Evolutionary conservation across 2,329 filamentous ascomycete genomes (phyloP).

Genomic region (Aspergillus fumigatiaffinis): DNA sequence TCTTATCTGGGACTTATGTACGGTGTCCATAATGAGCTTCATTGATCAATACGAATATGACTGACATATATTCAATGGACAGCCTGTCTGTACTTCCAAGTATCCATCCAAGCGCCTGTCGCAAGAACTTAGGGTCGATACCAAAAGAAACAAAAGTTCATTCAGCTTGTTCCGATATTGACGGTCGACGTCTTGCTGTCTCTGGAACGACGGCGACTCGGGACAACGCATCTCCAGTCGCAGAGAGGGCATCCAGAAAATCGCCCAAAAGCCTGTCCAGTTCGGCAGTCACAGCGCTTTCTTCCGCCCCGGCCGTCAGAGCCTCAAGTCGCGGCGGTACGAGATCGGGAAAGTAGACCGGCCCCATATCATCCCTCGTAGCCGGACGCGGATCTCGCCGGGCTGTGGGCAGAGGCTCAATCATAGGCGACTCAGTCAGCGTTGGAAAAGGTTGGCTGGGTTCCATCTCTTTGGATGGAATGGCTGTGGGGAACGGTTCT

Average conservation of each 20-base stretch:
- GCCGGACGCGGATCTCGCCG: conserved; percentile 10
- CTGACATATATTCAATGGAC: background rate
- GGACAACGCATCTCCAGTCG: conserved; percentile 33
- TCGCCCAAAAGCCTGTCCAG: conserved; percentile 40
- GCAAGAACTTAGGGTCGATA: background rate
- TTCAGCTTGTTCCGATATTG: conserved; percentile 13
- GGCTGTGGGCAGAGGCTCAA: conserved; percentile 20
- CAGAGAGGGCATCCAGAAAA: conserved; percentile 36
- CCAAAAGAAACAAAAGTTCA: conserved; percentile 3
- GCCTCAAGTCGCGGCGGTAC: conserved; percentile 37
- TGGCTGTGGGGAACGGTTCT: conserved; percentile 23
- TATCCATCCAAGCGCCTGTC: background rate
- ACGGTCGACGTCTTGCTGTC: conserved; percentile 7
- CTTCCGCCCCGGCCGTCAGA: conserved; percentile 35
- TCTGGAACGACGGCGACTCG: conserved; percentile 11
- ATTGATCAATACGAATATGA: background rate
- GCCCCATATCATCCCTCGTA: conserved; percentile 6
- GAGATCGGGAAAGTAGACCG: conserved; percentile 36
- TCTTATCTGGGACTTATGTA: background rate
- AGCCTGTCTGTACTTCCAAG: background rate
- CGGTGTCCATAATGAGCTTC: background rate
- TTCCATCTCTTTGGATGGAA: conserved; percentile 17
- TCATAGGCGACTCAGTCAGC: conserved; percentile 14
- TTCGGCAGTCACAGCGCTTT: conserved; percentile 35
- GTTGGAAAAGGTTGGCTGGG: conserved; percentile 5